A percentile compares a stretch with the other conserved stretches of the same genome.
Conservation (phyloP, 108 stramenopile genomes). For the Epithemia pelagica region DNA sequence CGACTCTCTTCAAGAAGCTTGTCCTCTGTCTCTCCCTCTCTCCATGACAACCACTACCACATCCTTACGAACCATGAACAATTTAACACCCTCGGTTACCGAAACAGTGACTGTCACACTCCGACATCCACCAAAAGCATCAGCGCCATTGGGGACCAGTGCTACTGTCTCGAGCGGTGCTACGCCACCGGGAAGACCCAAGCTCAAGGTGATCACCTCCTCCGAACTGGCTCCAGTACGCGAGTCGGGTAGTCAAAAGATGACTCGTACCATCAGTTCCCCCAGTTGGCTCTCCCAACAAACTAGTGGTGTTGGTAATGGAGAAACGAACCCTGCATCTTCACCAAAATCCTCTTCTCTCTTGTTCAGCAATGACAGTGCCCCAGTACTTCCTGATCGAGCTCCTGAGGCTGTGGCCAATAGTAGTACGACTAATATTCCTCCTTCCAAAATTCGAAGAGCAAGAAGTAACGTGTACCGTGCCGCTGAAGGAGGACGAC, state of each 20-base stretch:
- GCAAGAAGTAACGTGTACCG: conserved; percentile 5
- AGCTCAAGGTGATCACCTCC: background rate
- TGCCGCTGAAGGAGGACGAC: conserved; percentile 6
- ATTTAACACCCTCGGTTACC: background rate
- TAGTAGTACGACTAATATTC: background rate
- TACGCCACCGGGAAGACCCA: background rate
- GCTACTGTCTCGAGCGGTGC: too few relatives aligned
- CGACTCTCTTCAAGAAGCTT: too few relatives aligned
- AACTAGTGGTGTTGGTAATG: too few relatives aligned
- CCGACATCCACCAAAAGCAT: background rate
- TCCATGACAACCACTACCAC: background rate
- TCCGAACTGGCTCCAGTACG: background rate
- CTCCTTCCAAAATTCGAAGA: background rate
- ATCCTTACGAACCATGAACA: background rate
- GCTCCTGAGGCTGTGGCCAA: background rate
- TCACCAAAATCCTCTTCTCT: background rate
- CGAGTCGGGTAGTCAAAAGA: background rate
- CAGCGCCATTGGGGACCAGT: background rate
- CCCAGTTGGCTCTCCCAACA: background rate
- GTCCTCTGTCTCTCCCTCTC: too few relatives aligned
- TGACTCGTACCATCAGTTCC: background rate
- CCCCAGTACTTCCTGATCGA: background rate
- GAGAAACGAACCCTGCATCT: background rate
- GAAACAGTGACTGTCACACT: background rate
- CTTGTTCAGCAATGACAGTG: background rate